A percentile compares a stretch with the other conserved stretches of the same genome.
phyloP scores from a whole-genome alignment of 768 basidiomycete genomes.

The Coprinopsis strossmayeri region DNA sequence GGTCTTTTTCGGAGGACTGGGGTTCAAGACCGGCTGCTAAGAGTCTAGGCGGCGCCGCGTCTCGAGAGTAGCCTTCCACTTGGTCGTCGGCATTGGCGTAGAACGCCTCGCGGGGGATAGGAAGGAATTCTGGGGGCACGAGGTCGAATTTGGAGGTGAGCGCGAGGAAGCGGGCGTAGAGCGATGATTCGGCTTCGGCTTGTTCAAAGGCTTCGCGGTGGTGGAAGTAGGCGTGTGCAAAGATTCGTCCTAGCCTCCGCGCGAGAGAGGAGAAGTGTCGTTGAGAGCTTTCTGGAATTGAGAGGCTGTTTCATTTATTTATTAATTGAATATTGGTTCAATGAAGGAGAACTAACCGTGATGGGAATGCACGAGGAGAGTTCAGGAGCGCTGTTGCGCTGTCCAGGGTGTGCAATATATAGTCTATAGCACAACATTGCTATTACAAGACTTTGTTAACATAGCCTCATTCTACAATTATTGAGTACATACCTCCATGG shows the following conservation, averaged over 20 bases:
- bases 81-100: conserved; percentile 17
- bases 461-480: background rate
- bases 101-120: conserved; percentile 48
- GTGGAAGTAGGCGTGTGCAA: conserved; percentile 94
- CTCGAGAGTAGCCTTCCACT: conserved; percentile 18
- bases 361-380: conserved; percentile 88
- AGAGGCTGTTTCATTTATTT: conserved; percentile 38
- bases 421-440: conserved; percentile 98
- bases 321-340: conserved; percentile 1
- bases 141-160: conserved; percentile 76
- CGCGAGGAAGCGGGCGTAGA: conserved; percentile 86
- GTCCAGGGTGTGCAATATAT: conserved; percentile 89
- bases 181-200: conserved; percentile 83
- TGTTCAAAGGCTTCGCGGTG: conserved; percentile 89
- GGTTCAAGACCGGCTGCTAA: conserved; percentile 6
- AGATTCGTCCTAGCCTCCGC: conserved; percentile 87
- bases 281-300: conserved; percentile 72
- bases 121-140: conserved; percentile 77
- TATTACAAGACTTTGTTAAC: conserved; percentile 19
- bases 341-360: conserved; percentile 46
- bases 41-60: conserved; percentile 25
- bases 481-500: conserved; percentile 62
- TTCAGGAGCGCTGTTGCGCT: conserved; percentile 89
- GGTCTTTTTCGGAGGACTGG: background rate
- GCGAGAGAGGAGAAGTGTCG: conserved; percentile 89